These are phyloP conservation scores for Salix brachista DNA, from an alignment of 345 rosid genomes.

Conservation along the genomic window DNA sequence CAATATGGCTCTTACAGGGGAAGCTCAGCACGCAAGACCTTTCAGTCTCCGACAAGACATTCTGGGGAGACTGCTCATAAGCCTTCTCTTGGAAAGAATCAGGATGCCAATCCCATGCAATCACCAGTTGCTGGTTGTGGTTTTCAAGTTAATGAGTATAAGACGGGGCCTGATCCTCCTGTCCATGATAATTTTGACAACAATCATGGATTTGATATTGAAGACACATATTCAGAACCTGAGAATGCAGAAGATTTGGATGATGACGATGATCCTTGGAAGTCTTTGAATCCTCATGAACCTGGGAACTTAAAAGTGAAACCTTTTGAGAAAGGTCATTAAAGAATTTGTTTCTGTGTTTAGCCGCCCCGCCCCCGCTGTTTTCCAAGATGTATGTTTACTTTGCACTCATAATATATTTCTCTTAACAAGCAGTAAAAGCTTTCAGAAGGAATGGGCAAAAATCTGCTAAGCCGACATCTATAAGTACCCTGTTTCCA, in stretches of 20 bases:
- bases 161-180: slow-evolving; percentile 28
- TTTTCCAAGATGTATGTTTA: slow-evolving; percentile 9
- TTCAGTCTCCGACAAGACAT: slow-evolving; percentile 52
- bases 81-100: slow-evolving; percentile 58
- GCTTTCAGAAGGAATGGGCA: slow-evolving; percentile 40
- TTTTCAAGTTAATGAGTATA: slow-evolving; percentile 35
- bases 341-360: slow-evolving; percentile 7
- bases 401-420: slow-evolving; percentile 10
- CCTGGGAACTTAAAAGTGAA: slow-evolving; percentile 82
- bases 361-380: not conserved
- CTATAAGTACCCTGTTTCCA: slow-evolving; percentile 60
- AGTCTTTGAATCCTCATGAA: slow-evolving; percentile 89
- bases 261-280: slow-evolving; percentile 81
- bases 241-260: slow-evolving; percentile 52
- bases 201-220: slow-evolving; percentile 46
- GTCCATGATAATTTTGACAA: slow-evolving; percentile 31
- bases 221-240: slow-evolving; percentile 46
- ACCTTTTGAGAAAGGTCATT: slow-evolving; percentile 75
- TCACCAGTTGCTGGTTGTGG: slow-evolving; percentile 39
- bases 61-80: slow-evolving; percentile 59
- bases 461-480: slow-evolving; percentile 32
- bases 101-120: slow-evolving; percentile 32
- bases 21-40: slow-evolving; percentile 47
- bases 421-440: slow-evolving; percentile 54
- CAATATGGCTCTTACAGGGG: slow-evolving; percentile 35